Evolutionary conservation across 2,329 filamentous ascomycete species (phyloP), one percentile per base, ranked within the genome.

Genomic region (Neurospora sp.): DNA sequence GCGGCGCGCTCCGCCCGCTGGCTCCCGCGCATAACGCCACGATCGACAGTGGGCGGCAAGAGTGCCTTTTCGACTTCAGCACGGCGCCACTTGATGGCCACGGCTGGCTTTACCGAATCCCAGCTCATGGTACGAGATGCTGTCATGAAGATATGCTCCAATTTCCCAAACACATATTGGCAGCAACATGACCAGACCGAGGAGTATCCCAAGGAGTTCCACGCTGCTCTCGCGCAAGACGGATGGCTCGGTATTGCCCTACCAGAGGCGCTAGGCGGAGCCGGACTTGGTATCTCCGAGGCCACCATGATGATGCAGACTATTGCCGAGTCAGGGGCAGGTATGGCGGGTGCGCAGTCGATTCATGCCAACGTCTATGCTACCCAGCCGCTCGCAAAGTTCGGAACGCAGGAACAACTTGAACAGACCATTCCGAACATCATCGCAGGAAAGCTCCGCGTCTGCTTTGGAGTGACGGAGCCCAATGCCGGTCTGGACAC

Each of bases 231-330:
- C 8, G 90, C 92, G 8, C 86, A 87, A 69, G 90, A 89, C 73
- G 92, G 92, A 6, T 96, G 91, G 91, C 85, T 96, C 52, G 92
- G 92, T 2, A 93, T 95, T 73, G 91, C 91, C 0, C 81, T 96
- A 3, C 91, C 92, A 0, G 91, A 93, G 77, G 83, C 86, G 0
- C 84, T 93, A 0, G 92, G 92, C 3, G 92, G 92, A 0, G 86
- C 91, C 1, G 91, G 90, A 0, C 80, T 96, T 8, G 92, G 89
- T 8, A 93, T 96, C 41, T 90, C 90, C 0, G 92, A 96, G 77
- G 92, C 92, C 0, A 92, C 90, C 0, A 91, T 95, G 86, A 95
- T 96, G 91, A 86, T 96, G 83, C 92, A 96, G 75, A 92, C 91
- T 2, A 92, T 94, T 70, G 83, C 90, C 0, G 90, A 93, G 80